Evolutionary conservation across 768 basidiomycete species (phyloP), one percentile per base, ranked within the genome.

Genomic region (Suillus hirtellus): DNA sequence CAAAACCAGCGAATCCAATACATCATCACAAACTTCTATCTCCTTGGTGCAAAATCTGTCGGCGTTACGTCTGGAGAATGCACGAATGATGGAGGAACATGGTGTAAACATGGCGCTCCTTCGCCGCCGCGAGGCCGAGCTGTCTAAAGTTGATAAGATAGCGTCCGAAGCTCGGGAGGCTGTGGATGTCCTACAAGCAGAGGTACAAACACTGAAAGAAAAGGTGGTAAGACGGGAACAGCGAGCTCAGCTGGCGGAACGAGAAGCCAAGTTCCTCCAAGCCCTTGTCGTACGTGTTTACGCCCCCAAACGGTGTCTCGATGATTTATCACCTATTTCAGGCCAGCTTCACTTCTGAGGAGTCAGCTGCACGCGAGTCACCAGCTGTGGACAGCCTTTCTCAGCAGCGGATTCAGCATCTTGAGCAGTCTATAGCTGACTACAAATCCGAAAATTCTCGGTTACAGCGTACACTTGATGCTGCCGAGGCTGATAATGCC

Each of bases 321-420:
- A 14, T 50, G 11, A 5, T 42, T 42, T 21, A 62, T 53, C 7
- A 4, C 59, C 52, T 58, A 6, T n/a, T 31, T 6, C 56, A 89
- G 86, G 84, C 86, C 0, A 89, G 89, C 68, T 91, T 82, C 70
- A 81, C 81, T 17, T 82, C 84, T 0, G 89, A 92, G 71, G 84
- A 86, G 55, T 58, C 56, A 19, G 77, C 78, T 4, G 73, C 76
- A 65, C 66, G 73, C 64, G 64, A 74, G 68, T n/a, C 67, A 64
- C 53, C 74, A 64, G 12, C 65, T 64, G 24, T 64, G 12, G 72
- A 76, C 4, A 70, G 72, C 37, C 70, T 76, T 14, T 79, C 80
- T 21, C 69, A 73, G 12, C 76, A 82, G 64, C 81, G 81, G 17
- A 71, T 88, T 8, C 77, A 78, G 27, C 79, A 88, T 17, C 83